A percentile compares a stretch with the other conserved stretches of the same genome.
These are phyloP conservation scores for Heimioporus sp. DNA, from an alignment of 768 basidiomycete genomes.

Conservation along the genomic window DNA sequence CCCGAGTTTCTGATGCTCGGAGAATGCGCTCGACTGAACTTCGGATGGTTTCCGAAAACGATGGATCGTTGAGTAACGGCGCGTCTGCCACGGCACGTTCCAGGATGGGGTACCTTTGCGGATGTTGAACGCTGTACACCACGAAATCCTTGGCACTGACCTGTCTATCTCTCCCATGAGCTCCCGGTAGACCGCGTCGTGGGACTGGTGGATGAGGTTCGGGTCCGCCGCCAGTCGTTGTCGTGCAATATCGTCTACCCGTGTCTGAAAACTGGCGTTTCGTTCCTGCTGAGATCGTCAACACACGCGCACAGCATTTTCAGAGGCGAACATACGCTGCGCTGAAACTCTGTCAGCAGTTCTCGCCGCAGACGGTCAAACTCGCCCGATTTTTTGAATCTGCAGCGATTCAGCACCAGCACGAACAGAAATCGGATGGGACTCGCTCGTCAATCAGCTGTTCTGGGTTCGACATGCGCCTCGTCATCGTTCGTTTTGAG, in stretches of 20 bases:
- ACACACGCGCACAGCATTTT: too few relatives aligned
- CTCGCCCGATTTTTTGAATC: constrained; percentile 80
- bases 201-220: constrained; percentile 49
- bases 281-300: constrained; percentile 17
- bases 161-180: constrained; percentile 72
- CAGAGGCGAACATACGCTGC: constrained; percentile 40
- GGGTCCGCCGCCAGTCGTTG: constrained; percentile 53
- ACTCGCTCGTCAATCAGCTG: constrained; percentile 66
- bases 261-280: constrained; percentile 49
- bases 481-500: constrained; percentile 11
- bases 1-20: constrained; percentile 28
- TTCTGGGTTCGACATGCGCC: constrained; percentile 55
- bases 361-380: constrained; percentile 71
- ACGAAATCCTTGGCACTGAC: constrained; percentile 29
- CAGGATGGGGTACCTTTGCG: constrained; percentile 57
- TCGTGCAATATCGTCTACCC: constrained; percentile 61
- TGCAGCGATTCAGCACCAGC: constrained; percentile 24
- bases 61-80: constrained; percentile 45
- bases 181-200: constrained; percentile 55
- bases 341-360: constrained; percentile 59
- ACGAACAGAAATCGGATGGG: background rate
- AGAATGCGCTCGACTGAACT: constrained; percentile 46
- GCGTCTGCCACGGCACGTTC: constrained; percentile 59
- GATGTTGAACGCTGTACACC: background rate
- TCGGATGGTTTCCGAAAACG: constrained; percentile 44